Conservation (phyloP, 2,329 filamentous ascomycete species). For the Beauveria scarabaeidicola region DNA sequence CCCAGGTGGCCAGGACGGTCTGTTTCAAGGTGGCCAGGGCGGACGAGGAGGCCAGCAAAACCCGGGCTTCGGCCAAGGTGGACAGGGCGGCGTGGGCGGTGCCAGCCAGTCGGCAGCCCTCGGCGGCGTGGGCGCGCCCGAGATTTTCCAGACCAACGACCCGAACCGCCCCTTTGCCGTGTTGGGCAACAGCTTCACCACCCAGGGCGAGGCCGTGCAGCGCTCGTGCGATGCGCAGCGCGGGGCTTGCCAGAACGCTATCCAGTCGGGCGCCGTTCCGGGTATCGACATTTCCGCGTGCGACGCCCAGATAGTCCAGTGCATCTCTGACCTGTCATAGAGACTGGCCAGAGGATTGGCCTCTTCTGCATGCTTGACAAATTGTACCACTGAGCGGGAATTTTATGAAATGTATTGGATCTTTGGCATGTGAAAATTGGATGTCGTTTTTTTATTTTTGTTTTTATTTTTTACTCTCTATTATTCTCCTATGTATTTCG, state of each 20-base stretch:
- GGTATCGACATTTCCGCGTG: constrained; percentile 42
- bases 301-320: constrained; percentile 42
- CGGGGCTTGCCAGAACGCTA: constrained; percentile 49
- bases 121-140: constrained; percentile 43
- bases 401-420: background rate
- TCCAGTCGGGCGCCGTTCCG: constrained; percentile 39
- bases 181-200: constrained; percentile 49
- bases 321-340: constrained; percentile 27
- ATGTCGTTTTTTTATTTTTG: background rate
- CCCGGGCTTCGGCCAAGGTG: background rate
- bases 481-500: constrained; percentile 5
- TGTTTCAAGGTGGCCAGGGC: background rate
- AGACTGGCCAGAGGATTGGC: background rate
- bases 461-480: constrained; percentile 1
- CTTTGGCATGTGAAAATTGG: background rate
- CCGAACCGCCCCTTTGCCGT: constrained; percentile 45
- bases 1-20: too few relatives aligned
- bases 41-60: constrained; percentile 7
- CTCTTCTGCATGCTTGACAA: background rate
- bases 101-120: constrained; percentile 29
- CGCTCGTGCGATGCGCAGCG: constrained; percentile 56
- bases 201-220: constrained; percentile 45
- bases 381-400: background rate
- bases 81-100: constrained; percentile 17
- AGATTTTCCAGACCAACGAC: constrained; percentile 39